Evolutionary conservation across 1,139 yeast species (phyloP).

Genomic region (Nadsonia starkeyi-henricii): DNA sequence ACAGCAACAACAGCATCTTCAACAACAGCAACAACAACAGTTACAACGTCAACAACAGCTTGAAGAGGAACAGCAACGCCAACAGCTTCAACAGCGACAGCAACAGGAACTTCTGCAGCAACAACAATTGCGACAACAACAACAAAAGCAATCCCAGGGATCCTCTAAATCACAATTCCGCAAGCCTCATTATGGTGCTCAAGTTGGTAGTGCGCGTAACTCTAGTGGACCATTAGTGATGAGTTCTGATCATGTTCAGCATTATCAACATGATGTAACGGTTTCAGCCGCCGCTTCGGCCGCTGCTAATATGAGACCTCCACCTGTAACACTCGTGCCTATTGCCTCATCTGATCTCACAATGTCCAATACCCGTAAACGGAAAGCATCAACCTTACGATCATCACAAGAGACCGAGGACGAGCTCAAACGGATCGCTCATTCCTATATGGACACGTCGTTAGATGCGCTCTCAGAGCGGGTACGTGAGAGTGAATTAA

Average conservation of each 20-base stretch:
- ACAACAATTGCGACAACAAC: slow-evolving; percentile 4
- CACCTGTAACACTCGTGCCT: slow-evolving; percentile 7
- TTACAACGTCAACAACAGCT: neutral
- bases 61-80: neutral
- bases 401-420: slow-evolving; percentile 29
- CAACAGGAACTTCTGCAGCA: slow-evolving; percentile 2
- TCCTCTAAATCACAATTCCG: slow-evolving; percentile 1
- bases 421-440: slow-evolving; percentile 38
- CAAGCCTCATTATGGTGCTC: neutral
- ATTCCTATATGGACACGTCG: slow-evolving; percentile 30
- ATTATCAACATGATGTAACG: slow-evolving; percentile 3
- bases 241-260: slow-evolving; percentile 2
- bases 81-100: neutral
- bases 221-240: slow-evolving; percentile 9
- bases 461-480: slow-evolving; percentile 38
- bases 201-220: neutral
- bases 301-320: slow-evolving; percentile 6
- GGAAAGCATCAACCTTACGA: slow-evolving; percentile 4
- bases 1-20: neutral
- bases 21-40: neutral
- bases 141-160: slow-evolving; percentile 2
- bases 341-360: slow-evolving; percentile 3
- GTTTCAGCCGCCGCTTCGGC: slow-evolving; percentile 4
- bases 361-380: slow-evolving; percentile 4
- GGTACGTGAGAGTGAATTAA: slow-evolving; percentile 34